Percentiles rank a stretch among this genome's conserved stretches.
Conservation (phyloP, 2,329 filamentous ascomycete species). For the Thielaviopsis euricoi region DNA sequence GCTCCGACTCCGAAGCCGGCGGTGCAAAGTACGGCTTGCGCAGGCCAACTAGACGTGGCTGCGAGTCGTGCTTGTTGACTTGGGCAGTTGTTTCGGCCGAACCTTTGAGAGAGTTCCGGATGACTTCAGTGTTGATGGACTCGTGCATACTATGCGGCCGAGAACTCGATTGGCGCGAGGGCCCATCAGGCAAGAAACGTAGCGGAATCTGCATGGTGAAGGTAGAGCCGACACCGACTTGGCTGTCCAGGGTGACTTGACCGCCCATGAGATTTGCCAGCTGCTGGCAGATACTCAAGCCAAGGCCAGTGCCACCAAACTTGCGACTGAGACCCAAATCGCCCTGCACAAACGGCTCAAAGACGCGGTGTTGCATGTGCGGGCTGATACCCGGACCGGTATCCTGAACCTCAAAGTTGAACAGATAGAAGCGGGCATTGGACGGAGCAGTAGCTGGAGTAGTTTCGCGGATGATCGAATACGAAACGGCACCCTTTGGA, state of each 20-base stretch:
- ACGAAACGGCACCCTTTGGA: conserved; percentile 29
- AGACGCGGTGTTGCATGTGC: conserved; percentile 64
- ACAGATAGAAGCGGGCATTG: conserved; percentile 49
- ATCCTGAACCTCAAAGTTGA: conserved; percentile 81
- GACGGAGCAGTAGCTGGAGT: conserved; percentile 43
- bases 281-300: conserved; percentile 79
- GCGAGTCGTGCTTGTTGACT: conserved; percentile 40
- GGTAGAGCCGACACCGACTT: conserved; percentile 55
- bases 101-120: conserved; percentile 14
- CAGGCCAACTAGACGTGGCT: conserved; percentile 67
- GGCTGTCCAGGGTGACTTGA: conserved; percentile 53
- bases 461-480: conserved; percentile 34
- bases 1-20: conserved; percentile 19
- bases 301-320: conserved; percentile 75
- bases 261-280: conserved; percentile 72
- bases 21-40: conserved; percentile 66
- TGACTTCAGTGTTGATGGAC: conserved; percentile 17
- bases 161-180: conserved; percentile 34
- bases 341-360: conserved; percentile 91
- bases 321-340: conserved; percentile 79
- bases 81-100: conserved; percentile 17
- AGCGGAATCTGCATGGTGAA: conserved; percentile 76
- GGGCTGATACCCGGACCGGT: conserved; percentile 74
- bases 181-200: conserved; percentile 52
- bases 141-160: conserved; percentile 29